Conservation (phyloP, 2,329 filamentous ascomycete genomes). For the Emergomyces africanus region DNA sequence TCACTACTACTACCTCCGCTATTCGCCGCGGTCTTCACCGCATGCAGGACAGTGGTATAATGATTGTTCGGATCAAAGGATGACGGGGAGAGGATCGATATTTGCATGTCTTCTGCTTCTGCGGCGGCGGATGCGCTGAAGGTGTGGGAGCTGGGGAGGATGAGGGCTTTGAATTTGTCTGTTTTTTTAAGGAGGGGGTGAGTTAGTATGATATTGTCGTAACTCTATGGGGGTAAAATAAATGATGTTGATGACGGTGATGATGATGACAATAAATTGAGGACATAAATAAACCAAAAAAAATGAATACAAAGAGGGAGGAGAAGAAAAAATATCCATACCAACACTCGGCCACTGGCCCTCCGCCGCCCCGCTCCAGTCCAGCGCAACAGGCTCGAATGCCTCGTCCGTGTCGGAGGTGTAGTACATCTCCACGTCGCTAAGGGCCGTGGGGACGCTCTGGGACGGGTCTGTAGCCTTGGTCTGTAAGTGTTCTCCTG, state of each 20-base stretch:
- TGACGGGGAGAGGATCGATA: constrained; percentile 53
- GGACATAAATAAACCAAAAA: neutral
- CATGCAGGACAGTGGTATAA: constrained; percentile 42
- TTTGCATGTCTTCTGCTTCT: constrained; percentile 34
- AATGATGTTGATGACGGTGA: neutral
- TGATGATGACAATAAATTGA: no score
- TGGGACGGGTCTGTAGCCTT: constrained; percentile 31
- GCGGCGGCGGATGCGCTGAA: constrained; percentile 22
- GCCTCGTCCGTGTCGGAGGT: constrained; percentile 74
- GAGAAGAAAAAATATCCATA: constrained; percentile 11
- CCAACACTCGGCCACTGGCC: constrained; percentile 24
- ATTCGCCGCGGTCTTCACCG: constrained; percentile 38
- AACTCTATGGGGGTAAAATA: neutral
- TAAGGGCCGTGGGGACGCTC: constrained; percentile 48
- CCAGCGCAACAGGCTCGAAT: constrained; percentile 63
- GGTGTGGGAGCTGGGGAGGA: constrained; percentile 25
- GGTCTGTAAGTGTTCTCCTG: constrained; percentile 11
- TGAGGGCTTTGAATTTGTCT: constrained; percentile 59
- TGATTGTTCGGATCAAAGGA: constrained; percentile 62
- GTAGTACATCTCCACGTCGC: constrained; percentile 52
- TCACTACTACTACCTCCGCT: constrained; percentile 21
- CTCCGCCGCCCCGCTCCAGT: constrained; percentile 33
- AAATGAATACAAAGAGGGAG: neutral
- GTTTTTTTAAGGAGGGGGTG: neutral
- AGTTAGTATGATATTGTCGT: neutral